Conservation (phyloP, 2,329 filamentous ascomycete species). For the Sporothrix pseudoabietina region DNA sequence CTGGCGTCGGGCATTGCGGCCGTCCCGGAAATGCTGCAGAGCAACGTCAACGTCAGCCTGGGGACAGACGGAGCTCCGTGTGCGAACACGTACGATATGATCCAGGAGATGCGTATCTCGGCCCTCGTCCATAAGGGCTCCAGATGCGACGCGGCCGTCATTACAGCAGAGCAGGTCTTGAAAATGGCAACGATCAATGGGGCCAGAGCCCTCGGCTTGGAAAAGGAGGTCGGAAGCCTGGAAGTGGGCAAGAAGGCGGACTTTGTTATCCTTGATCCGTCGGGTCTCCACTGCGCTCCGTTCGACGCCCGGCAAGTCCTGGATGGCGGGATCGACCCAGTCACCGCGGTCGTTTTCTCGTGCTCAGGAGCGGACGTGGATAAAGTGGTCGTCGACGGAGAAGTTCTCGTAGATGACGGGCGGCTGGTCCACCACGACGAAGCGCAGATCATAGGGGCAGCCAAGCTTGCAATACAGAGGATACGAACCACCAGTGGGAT, state of each 20-base stretch:
- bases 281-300: conserved; percentile 35
- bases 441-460: conserved; percentile 31
- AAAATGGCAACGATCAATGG: background rate
- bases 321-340: conserved; percentile 42
- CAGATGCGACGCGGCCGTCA: background rate
- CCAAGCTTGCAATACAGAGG: background rate
- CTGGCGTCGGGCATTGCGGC: background rate
- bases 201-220: background rate
- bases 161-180: background rate
- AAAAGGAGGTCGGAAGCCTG: background rate
- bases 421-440: conserved; percentile 37
- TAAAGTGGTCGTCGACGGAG: conserved; percentile 39
- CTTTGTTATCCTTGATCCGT: background rate
- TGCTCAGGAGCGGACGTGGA: conserved; percentile 38
- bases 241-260: conserved; percentile 10
- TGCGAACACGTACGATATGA: conserved; percentile 1
- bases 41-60: background rate
- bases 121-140: background rate
- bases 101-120: background rate
- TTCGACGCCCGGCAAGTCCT: conserved; percentile 44
- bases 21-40: background rate
- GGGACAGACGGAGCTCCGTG: background rate
- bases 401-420: conserved; percentile 36
- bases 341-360: conserved; percentile 42
- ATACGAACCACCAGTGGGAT: conserved; percentile 22